These are phyloP conservation scores for Vicia sativa DNA, from an alignment of 306 rosid genomes.

Conservation along the genomic window DNA sequence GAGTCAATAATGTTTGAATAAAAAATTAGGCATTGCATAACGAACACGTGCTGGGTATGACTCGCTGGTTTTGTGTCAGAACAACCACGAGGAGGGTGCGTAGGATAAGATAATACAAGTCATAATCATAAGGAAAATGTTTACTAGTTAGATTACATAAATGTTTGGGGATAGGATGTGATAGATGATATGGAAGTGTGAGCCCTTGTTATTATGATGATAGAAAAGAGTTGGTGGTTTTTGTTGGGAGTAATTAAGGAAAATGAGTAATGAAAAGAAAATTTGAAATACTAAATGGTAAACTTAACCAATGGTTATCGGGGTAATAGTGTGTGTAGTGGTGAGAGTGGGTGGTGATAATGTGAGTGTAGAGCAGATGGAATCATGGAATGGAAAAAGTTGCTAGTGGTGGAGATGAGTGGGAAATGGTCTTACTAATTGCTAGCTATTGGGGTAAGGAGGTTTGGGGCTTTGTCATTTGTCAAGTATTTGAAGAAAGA, in stretches of 20 bases:
- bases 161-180: not conserved
- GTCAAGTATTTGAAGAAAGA: too few species aligned
- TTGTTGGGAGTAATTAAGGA: not conserved
- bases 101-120: slow-evolving; percentile 31
- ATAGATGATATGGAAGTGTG: not conserved
- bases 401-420: too few species aligned
- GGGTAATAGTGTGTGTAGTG: too few species aligned
- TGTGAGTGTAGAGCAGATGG: too few species aligned
- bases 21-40: not conserved
- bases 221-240: not conserved
- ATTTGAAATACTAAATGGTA: too few species aligned
- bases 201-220: not conserved
- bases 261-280: not conserved
- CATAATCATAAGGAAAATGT: not conserved
- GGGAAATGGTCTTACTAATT: too few species aligned
- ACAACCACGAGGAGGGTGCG: slow-evolving; percentile 37
- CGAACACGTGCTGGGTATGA: slow-evolving; percentile 36
- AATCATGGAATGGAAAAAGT: too few species aligned
- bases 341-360: too few species aligned
- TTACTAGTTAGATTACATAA: not conserved
- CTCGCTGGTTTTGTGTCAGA: slow-evolving; percentile 40
- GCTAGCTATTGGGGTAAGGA: too few species aligned
- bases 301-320: not conserved
- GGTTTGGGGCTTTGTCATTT: too few species aligned
- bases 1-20: slow-evolving; percentile 16